Conservation (phyloP, 2,329 filamentous ascomycete species). For the Trichophyton equinum region DNA sequence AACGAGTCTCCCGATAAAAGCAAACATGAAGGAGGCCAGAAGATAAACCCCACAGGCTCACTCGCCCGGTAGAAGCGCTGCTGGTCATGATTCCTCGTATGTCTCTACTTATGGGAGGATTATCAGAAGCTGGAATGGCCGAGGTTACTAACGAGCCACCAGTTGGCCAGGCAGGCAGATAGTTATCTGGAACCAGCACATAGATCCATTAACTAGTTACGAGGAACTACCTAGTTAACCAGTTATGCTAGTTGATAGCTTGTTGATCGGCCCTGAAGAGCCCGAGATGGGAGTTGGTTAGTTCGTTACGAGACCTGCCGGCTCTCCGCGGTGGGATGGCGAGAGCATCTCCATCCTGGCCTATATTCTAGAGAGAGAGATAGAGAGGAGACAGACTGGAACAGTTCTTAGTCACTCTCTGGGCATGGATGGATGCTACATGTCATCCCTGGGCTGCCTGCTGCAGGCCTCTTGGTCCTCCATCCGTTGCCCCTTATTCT, state of each 20-base stretch:
- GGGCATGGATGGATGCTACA: not conserved
- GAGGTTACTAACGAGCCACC: too few species aligned
- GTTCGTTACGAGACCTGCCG: not conserved
- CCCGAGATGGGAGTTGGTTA: not conserved
- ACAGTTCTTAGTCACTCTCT: not conserved
- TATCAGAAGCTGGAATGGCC: too few species aligned
- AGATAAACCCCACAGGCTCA: not conserved
- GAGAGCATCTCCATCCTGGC: not conserved
- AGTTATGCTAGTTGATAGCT: too few species aligned
- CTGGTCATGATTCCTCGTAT: too few species aligned
- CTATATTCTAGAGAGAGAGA: not conserved
- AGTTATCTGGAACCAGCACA: too few species aligned
- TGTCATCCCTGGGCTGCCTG: not conserved
- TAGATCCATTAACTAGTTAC: too few species aligned
- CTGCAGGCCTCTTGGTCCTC: not conserved
- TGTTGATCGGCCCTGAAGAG: too few species aligned
- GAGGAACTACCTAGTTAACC: too few species aligned
- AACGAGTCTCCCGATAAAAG: not conserved
- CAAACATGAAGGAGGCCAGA: not conserved
- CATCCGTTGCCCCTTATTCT: not conserved
- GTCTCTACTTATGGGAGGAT: too few species aligned
- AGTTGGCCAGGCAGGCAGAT: too few species aligned
- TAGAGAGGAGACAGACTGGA: not conserved
- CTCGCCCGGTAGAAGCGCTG: too few species aligned
- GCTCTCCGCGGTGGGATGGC: not conserved